Conservation (phyloP, 371 early-diverging fungal species). For the Mortierella sp. region DNA sequence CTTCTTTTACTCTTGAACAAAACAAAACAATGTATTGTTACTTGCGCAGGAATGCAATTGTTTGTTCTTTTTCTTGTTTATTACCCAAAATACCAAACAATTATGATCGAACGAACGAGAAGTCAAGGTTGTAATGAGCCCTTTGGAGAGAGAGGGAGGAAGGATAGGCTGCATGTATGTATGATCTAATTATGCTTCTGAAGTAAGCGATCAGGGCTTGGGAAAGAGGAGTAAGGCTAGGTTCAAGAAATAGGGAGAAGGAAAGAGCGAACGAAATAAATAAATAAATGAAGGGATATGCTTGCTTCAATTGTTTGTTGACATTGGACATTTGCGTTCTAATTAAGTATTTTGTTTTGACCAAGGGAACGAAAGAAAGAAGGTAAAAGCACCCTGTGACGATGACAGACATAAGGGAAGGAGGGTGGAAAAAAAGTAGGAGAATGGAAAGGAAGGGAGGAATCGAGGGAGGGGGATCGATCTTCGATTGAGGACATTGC, state of each 20-base stretch:
- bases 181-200: conserved; percentile 10
- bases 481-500: conserved; percentile 14
- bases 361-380: neutral
- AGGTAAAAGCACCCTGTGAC: neutral
- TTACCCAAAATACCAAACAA: neutral
- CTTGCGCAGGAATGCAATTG: neutral
- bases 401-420: neutral
- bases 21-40: neutral
- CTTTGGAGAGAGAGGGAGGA: neutral
- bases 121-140: neutral
- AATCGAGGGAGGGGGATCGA: conserved; percentile 11
- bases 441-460: neutral
- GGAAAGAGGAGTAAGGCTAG: too few species aligned
- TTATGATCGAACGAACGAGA: neutral
- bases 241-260: neutral
- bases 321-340: neutral
- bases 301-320: neutral
- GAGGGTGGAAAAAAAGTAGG: neutral
- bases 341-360: neutral
- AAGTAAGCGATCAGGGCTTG: conserved; percentile 17
- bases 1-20: neutral
- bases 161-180: neutral
- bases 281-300: neutral
- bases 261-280: neutral
- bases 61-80: neutral